Base-by-base conservation (phyloP, 352 stramenopile species). In the Globisporangium middletonii region DNA sequence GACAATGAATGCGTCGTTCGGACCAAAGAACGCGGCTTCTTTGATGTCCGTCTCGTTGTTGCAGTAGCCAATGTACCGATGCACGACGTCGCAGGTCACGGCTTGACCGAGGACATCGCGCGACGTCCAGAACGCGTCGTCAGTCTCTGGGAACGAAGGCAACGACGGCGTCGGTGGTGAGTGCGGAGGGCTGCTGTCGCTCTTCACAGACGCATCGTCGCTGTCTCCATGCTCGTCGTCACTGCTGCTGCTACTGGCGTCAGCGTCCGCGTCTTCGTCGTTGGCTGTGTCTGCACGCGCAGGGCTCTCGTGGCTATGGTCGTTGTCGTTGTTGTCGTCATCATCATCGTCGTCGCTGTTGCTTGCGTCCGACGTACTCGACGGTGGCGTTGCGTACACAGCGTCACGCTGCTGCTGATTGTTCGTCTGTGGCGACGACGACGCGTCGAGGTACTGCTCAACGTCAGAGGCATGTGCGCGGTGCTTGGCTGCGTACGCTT, bases 11-110 rank as follows among this genome's bases (percentile, higher is more conserved):
- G 72, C 75, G 53, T 93, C 88, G 44, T 94, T 91, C n/a, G 72
- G 72, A 0, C 88, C 88, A 43, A 97, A 91, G 55, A 96, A 97
- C 0, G 71, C 71, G 0, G 86, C 86, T 62, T 97, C 86, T 62
- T 97, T 97, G 63, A 97, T 96, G 41, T 95, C 88, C 0, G 88
- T 97, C 66, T 94, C 77, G 19, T 88, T 66, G 59, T 96, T 96
- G 69, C 83, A 90, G 53, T 92, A 92, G 5, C 88, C 88, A 37
- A 94, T 83, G 47, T 92, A 95, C 0, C 88, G 83, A 35, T 75
- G 71, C 15, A 86, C 66, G 15, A 83, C 71, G 41, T 90, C 75
- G 28, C 73, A 86, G 60, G 86, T 89, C 7, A 93, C 78, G 0
- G 47, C 37, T 2, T 68, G 62, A 0, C 66, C 76, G 16, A 75